Evolutionary conservation across 352 stramenopile species (phyloP).

Genomic region (Phytophthora syringae): DNA sequence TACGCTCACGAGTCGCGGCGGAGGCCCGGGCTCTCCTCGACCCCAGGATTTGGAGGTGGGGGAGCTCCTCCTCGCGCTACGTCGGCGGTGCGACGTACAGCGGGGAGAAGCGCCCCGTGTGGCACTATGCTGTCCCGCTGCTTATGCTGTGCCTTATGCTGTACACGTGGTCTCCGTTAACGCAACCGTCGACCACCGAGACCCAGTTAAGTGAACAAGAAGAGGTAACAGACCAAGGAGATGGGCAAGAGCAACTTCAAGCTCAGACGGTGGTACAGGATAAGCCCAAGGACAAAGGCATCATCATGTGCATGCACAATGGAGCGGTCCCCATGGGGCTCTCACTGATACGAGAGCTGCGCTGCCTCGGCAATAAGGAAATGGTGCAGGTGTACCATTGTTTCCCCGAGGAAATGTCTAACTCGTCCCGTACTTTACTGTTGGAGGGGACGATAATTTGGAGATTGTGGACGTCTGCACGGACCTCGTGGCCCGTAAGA

Average conservation of each 20-base stretch:
- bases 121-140: constrained; percentile 23
- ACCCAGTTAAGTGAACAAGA: constrained; percentile 10
- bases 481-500: constrained; percentile 32
- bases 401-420: constrained; percentile 42
- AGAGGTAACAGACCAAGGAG: neutral
- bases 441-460: constrained; percentile 31
- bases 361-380: constrained; percentile 43
- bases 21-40: neutral
- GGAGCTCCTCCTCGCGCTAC: neutral
- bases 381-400: constrained; percentile 52
- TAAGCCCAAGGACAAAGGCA: constrained; percentile 30
- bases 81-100: neutral
- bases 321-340: constrained; percentile 43
- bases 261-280: no score
- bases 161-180: constrained; percentile 5
- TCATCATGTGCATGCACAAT: constrained; percentile 52
- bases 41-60: constrained; percentile 13
- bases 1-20: constrained; percentile 21
- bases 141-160: constrained; percentile 11
- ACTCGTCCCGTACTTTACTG: constrained; percentile 24
- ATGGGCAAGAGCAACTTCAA: constrained; percentile 3
- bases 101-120: constrained; percentile 10
- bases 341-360: no score
- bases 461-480: constrained; percentile 62
- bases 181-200: constrained; percentile 5